Evolutionary conservation across 2,329 filamentous ascomycete species (phyloP).

Genomic region (Fusarium denticulatum): DNA sequence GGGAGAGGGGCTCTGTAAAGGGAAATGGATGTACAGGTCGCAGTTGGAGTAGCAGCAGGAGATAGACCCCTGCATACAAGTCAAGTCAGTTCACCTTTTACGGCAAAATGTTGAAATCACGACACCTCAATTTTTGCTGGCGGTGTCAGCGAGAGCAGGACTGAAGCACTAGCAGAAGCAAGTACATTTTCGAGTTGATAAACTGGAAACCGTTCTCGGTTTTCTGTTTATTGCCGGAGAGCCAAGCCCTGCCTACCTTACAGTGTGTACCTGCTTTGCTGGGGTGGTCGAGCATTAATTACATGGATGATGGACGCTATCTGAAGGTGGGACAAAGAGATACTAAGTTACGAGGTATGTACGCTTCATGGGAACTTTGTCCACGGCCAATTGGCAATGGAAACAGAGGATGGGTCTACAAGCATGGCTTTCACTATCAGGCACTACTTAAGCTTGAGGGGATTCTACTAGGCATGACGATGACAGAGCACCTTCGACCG

Average conservation of each 20-base stretch:
- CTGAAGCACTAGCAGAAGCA: background rate
- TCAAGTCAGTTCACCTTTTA: background rate
- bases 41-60: conserved; percentile 1
- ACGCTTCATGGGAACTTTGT: conserved; percentile 5
- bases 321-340: conserved; percentile 26
- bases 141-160: conserved; percentile 15
- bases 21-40: conserved; percentile 15
- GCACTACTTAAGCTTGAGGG: conserved; percentile 1
- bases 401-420: conserved; percentile 26
- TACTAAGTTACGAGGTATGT: background rate
- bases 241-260: conserved; percentile 24
- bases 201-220: background rate
- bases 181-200: background rate
- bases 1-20: conserved; percentile 35
- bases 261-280: conserved; percentile 7
- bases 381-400: conserved; percentile 11
- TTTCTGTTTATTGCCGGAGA: conserved; percentile 26
- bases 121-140: conserved; percentile 18
- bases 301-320: conserved; percentile 16
- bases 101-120: conserved; percentile 13
- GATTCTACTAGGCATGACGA: background rate
- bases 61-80: conserved; percentile 23
- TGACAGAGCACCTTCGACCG: conserved; percentile 7
- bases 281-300: conserved; percentile 2
- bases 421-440: background rate